Base-by-base conservation (phyloP, 495 filamentous ascomycete genomes). In the Aspergillus avenaceus region DNA sequence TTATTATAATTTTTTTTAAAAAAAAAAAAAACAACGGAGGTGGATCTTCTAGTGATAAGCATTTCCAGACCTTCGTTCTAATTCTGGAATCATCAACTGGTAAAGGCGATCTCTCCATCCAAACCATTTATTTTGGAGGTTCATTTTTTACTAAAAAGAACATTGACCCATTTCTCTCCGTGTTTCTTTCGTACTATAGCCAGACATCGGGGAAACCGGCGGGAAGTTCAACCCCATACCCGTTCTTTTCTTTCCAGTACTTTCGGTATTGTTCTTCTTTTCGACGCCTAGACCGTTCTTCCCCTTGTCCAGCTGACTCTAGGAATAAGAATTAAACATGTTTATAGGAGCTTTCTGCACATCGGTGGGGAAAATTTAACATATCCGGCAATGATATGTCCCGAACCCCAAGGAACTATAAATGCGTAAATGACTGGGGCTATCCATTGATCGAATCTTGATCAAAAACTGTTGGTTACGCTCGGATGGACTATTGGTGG, bases 161-260 rank as follows among this genome's bases (percentile, higher is more conserved):
- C 27, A 54, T 61, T 62, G 42, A 58, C 54, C 58, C 61, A 56
- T 50, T 55, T 42, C 18, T 49, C 58, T 66, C 69, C 70, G 70
- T 66, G 54, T 65, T 64, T 70, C 68, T 66, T 70, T 73, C 70
- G 70, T 64, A 52, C 49, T 49, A 54, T 55, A 53, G 50, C 16
- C 41, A 26, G 52, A 50, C 29, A 38, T 53, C 60, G 53, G 56
- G 40, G 43, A 52, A 45, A 53, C 59, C 50, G 51, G 64, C 65
- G 64, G 66, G 60, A 59, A 58, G 46, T 50, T 52, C 55, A 60
- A 49, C 57, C 50, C 54, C 60, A 47, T 47, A 19, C 27, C 44
- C 34, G 2, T 42, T 40, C 12, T 11, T 41, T 18, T n/a, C 47
- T 45, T 63, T 65, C 64, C 52, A 67, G 43, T 41, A 50, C 58